A percentile compares a stretch with the other conserved stretches of the same genome.
Conservation (phyloP, 768 basidiomycete genomes). For the Leccinum longicurvipes region DNA sequence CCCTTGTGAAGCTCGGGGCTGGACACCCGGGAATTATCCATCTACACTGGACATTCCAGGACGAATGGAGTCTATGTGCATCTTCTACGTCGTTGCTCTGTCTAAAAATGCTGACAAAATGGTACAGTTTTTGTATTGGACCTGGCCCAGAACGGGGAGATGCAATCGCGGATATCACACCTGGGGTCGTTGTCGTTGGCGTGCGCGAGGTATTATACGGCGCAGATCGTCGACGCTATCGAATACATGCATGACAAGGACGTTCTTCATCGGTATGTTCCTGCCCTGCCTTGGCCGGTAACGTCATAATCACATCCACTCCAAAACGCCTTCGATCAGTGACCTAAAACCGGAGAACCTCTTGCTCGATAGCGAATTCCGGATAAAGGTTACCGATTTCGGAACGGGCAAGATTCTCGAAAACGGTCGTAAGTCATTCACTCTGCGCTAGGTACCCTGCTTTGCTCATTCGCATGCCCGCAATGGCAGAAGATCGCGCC, state of each 20-base stretch:
- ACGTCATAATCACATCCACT: constrained; percentile 11
- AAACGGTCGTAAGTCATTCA: constrained; percentile 43
- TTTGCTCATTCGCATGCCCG: constrained; percentile 11
- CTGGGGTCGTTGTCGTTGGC: constrained; percentile 82
- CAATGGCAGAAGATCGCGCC: constrained; percentile 45
- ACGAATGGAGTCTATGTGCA: constrained; percentile 80
- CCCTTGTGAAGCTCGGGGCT: constrained; percentile 58
- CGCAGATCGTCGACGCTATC: constrained; percentile 86
- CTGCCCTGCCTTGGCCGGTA: background rate
- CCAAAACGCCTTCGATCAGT: constrained; percentile 28
- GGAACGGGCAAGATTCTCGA: constrained; percentile 84
- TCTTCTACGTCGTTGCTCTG: constrained; percentile 7
- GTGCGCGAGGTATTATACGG: constrained; percentile 82
- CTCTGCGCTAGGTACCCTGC: background rate
- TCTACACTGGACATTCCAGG: constrained; percentile 83
- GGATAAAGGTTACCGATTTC: constrained; percentile 96
- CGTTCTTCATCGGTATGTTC: constrained; percentile 74
- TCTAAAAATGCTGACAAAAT: constrained; percentile 3
- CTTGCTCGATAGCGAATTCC: constrained; percentile 79
- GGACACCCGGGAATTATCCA: constrained; percentile 81
- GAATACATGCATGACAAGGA: constrained; percentile 89
- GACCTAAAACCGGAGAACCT: constrained; percentile 88
- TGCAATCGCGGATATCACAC: constrained; percentile 66
- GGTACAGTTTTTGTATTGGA: constrained; percentile 73
- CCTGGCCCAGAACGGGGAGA: constrained; percentile 72